Percentiles rank a stretch among this genome's conserved stretches.
Evolutionary conservation across 345 rosid genomes (phyloP).

Genomic region (Angophora floribunda): DNA sequence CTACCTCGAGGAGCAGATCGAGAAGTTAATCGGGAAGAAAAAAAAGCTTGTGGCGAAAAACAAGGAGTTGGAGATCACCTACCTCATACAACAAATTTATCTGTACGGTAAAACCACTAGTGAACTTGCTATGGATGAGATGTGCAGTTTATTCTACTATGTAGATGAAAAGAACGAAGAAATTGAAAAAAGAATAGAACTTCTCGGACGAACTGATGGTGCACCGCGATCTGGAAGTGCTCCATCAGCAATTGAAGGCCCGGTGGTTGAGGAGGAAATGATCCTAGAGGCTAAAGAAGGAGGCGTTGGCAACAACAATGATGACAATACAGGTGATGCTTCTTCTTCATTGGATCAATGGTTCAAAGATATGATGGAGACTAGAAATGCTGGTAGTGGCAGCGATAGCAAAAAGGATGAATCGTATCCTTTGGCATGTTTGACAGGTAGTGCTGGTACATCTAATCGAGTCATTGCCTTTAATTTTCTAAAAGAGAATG

Average conservation of each 20-base stretch:
- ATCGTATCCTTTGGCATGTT: background rate
- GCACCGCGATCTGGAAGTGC: background rate
- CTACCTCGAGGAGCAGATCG: background rate
- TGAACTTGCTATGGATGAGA: background rate
- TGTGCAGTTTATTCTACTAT: background rate
- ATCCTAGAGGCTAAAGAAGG: background rate
- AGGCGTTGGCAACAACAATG: background rate
- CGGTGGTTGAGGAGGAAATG: background rate
- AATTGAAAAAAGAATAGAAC: background rate
- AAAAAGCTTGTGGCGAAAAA: background rate
- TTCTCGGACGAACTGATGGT: background rate
- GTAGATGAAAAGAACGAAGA: background rate
- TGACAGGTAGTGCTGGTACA: background rate
- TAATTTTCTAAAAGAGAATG: background rate
- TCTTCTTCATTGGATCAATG: background rate
- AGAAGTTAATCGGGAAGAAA: background rate
- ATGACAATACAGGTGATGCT: background rate
- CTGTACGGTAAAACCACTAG: background rate
- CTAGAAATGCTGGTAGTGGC: background rate
- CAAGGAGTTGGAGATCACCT: background rate
- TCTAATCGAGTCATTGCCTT: background rate
- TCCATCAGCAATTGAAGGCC: background rate
- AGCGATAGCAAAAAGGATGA: background rate
- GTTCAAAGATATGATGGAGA: background rate
- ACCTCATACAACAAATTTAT: background rate